Conservation (phyloP, 768 basidiomycete genomes). For the Artomyces pyxidatus region DNA sequence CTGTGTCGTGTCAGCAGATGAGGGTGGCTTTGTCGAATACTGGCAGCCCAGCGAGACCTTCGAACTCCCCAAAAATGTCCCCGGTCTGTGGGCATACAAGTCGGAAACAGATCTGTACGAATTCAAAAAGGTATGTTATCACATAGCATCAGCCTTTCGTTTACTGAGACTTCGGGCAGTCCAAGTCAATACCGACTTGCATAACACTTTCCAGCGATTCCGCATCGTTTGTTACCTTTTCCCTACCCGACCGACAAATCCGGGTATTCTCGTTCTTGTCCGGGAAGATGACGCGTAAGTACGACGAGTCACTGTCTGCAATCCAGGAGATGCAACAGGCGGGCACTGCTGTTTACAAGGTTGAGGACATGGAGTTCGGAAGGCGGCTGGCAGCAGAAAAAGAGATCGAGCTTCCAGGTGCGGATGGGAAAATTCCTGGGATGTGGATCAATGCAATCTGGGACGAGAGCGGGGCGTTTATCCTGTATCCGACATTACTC, state of each 20-base stretch:
- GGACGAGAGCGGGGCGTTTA: conserved; percentile 95
- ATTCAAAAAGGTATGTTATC: conserved; percentile 82
- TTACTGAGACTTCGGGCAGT: conserved; percentile 33
- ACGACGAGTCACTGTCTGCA: conserved; percentile 88
- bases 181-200: conserved; percentile 87
- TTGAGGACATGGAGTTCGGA: conserved; percentile 99
- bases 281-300: conserved; percentile 86
- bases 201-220: conserved; percentile 87
- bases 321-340: conserved; percentile 99
- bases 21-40: conserved; percentile 92
- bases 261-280: conserved; percentile 88
- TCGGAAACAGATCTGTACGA: conserved; percentile 91
- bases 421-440: conserved; percentile 63
- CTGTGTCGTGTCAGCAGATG: conserved; percentile 89
- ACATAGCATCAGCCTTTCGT: background rate
- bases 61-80: conserved; percentile 66
- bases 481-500: conserved; percentile 87
- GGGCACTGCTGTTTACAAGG: conserved; percentile 82
- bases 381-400: conserved; percentile 86
- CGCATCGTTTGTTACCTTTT: conserved; percentile 87
- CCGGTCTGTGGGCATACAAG: conserved; percentile 85
- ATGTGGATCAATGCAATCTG: conserved; percentile 88
- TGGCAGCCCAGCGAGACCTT: conserved; percentile 93
- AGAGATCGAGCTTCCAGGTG: conserved; percentile 79
- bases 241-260: conserved; percentile 88